Conservation (phyloP, 768 basidiomycete genomes). For the Auricularia heimuer region DNA sequence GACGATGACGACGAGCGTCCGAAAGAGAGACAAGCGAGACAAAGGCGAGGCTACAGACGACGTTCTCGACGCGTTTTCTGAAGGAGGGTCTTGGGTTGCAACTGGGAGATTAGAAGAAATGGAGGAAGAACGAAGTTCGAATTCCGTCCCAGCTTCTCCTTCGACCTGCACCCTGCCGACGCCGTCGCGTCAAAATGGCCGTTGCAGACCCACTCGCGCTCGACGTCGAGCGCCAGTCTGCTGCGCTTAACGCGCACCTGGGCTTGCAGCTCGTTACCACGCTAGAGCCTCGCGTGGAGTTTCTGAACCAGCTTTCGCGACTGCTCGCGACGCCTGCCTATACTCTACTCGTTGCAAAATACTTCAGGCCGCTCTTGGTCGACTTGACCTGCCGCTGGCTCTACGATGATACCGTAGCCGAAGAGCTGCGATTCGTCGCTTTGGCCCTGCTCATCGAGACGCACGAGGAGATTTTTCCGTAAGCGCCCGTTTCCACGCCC, state of each 20-base stretch:
- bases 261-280: background rate
- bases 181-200: background rate
- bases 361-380: slow-evolving; percentile 67
- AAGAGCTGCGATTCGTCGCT: slow-evolving; percentile 31
- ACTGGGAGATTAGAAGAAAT: background rate
- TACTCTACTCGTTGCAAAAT: slow-evolving; percentile 49
- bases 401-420: slow-evolving; percentile 27
- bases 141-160: background rate
- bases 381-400: slow-evolving; percentile 82
- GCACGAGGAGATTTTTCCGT: slow-evolving; percentile 25
- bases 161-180: background rate
- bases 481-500: slow-evolving; percentile 7
- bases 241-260: background rate
- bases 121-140: background rate
- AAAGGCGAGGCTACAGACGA: too few relatives aligned
- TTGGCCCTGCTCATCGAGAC: slow-evolving; percentile 17
- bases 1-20: too few relatives aligned
- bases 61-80: too few relatives aligned
- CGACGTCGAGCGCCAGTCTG: background rate
- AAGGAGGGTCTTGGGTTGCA: background rate
- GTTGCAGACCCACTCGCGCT: background rate
- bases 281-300: slow-evolving; percentile 22
- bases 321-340: slow-evolving; percentile 52
- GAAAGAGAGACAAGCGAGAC: too few relatives aligned
- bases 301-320: slow-evolving; percentile 48